A percentile compares a stretch with the other conserved stretches of the same genome.
These are phyloP conservation scores for Solanum corneliomulleri DNA, from an alignment of 257 asterid genomes.

Conservation along the genomic window DNA sequence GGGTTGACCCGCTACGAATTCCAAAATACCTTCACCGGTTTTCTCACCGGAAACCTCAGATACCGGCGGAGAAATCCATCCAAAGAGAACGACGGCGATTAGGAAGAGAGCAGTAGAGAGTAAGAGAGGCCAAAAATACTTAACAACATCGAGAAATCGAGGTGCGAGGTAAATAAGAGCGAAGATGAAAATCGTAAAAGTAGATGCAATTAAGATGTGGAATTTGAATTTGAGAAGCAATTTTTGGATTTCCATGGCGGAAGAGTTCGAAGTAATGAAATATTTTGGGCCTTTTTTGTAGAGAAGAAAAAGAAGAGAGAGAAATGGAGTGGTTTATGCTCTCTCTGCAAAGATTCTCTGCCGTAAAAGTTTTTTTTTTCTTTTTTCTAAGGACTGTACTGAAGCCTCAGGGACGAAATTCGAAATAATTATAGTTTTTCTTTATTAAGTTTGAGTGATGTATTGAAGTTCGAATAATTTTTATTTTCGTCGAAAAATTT, in stretches of 20 bases:
- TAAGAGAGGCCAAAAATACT: conserved; percentile 65
- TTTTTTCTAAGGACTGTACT: not conserved
- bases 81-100: conserved; percentile 33
- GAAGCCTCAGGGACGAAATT: not conserved
- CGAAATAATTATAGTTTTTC: not conserved
- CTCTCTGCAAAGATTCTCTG: conserved; percentile 46
- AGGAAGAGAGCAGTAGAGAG: conserved; percentile 63
- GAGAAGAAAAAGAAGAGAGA: not conserved
- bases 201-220: conserved; percentile 22
- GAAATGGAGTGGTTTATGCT: conserved; percentile 1
- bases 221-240: conserved; percentile 43
- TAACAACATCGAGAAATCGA: conserved; percentile 31
- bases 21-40: conserved; percentile 49
- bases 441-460: too few species aligned
- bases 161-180: conserved; percentile 35
- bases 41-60: conserved; percentile 32
- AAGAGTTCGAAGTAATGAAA: not conserved
- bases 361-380: not conserved
- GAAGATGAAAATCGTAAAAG: conserved; percentile 3
- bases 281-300: not conserved
- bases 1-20: conserved; percentile 44
- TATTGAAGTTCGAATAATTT: too few species aligned
- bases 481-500: too few species aligned
- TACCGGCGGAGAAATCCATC: conserved; percentile 41
- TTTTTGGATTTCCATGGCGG: conserved; percentile 45